A percentile compares a stretch with the other conserved stretches of the same genome.
These are phyloP conservation scores for Cladorrhinum samala DNA, from an alignment of 495 filamentous ascomycete genomes.

Conservation along the genomic window DNA sequence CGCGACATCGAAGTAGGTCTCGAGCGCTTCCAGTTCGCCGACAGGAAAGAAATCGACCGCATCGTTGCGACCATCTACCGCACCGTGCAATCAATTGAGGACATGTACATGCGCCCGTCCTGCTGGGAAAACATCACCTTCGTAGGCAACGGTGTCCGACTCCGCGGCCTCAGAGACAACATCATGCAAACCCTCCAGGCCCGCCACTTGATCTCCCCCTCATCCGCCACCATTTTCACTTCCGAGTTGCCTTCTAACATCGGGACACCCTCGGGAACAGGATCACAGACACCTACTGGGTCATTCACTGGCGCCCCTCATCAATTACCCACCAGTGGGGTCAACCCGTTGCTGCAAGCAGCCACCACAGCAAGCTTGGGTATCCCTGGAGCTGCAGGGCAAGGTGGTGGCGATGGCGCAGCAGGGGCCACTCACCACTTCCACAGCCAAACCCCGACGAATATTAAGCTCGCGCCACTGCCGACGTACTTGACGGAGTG, in stretches of 20 bases:
- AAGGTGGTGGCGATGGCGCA: conserved; percentile 12
- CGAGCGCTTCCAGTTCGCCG: conserved; percentile 81
- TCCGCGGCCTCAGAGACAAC: conserved; percentile 83
- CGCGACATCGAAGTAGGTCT: conserved; percentile 79
- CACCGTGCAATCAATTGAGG: conserved; percentile 69
- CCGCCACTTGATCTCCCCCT: conserved; percentile 86
- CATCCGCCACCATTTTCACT: conserved; percentile 89
- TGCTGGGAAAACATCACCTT: conserved; percentile 89
- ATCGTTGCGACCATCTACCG: conserved; percentile 79
- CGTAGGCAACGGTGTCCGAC: conserved; percentile 78
- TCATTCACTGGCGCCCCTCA: conserved; percentile 55
- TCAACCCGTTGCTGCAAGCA: conserved; percentile 88
- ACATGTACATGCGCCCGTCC: conserved; percentile 69
- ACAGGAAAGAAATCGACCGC: conserved; percentile 63
- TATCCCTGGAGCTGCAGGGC: conserved; percentile 38
- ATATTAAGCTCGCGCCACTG: conserved; percentile 68
- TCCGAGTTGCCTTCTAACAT: conserved; percentile 89
- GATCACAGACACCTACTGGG: conserved; percentile 75
- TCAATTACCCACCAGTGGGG: conserved; percentile 48
- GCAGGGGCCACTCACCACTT: conserved; percentile 54
- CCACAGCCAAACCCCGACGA: conserved; percentile 84
- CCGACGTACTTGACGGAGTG: conserved; percentile 92
- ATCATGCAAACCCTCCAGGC: conserved; percentile 68
- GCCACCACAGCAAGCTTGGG: conserved; percentile 71
- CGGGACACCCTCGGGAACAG: conserved; percentile 82